These are phyloP conservation scores for Antarctomyces pellizariae DNA, from an alignment of 495 filamentous ascomycete species.

Conservation along the genomic window DNA sequence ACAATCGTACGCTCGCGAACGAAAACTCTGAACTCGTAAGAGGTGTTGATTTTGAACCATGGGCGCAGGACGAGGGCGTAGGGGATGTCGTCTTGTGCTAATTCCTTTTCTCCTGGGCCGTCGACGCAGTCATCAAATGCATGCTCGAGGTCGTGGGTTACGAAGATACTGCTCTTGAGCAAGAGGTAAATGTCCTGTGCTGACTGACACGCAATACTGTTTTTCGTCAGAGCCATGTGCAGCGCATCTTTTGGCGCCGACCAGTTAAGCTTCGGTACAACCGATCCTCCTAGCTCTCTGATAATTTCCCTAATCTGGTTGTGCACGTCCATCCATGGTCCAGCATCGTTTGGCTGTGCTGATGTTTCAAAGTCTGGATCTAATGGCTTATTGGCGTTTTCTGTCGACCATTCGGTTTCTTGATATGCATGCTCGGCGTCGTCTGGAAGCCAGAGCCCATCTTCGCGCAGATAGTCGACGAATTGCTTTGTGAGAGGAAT, in stretches of 20 bases:
- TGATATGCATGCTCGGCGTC: constrained; percentile 26
- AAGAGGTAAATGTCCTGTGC: constrained; percentile 85
- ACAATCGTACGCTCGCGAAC: constrained; percentile 58
- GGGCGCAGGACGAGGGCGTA: constrained; percentile 62
- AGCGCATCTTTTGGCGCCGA: constrained; percentile 88
- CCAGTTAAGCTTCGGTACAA: constrained; percentile 90
- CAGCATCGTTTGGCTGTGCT: constrained; percentile 14
- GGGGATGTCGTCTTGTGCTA: constrained; percentile 17
- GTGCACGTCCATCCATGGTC: constrained; percentile 46
- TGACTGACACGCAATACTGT: constrained; percentile 67
- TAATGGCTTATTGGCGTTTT: neutral
- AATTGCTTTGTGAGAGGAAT: constrained; percentile 57
- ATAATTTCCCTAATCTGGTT: constrained; percentile 51
- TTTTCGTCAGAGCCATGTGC: constrained; percentile 72
- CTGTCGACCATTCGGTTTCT: constrained; percentile 9
- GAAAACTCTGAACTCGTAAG: constrained; percentile 87
- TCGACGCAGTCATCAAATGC: constrained; percentile 61
- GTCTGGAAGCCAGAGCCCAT: constrained; percentile 73
- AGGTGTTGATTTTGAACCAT: constrained; percentile 67
- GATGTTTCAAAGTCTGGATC: constrained; percentile 10
- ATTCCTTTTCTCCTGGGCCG: constrained; percentile 8
- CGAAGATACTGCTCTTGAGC: constrained; percentile 77
- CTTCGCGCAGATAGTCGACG: constrained; percentile 67
- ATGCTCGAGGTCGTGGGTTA: constrained; percentile 83
- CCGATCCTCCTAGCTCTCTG: constrained; percentile 52